Conservation (phyloP, 495 filamentous ascomycete genomes). For the Xylaria palmicola region DNA sequence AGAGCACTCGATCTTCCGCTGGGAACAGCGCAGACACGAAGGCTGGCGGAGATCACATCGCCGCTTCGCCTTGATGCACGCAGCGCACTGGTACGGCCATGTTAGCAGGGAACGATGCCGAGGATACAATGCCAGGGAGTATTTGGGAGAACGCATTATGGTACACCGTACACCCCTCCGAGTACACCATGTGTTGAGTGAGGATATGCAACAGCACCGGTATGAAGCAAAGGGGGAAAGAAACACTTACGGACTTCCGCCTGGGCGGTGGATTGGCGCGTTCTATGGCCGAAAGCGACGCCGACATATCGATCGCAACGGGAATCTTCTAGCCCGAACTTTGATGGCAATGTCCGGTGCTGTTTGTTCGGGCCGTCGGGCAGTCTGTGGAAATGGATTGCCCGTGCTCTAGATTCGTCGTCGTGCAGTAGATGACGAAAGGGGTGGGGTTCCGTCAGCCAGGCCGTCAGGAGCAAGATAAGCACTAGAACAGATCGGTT, state of each 20-base stretch:
- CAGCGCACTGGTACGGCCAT: constrained; percentile 31
- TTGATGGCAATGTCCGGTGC: not conserved
- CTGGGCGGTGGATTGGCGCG: constrained; percentile 42
- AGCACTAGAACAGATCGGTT: not conserved
- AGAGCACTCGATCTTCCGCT: constrained; percentile 40
- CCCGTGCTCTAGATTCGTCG: not conserved
- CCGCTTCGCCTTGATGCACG: constrained; percentile 54
- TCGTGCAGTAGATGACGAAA: not conserved
- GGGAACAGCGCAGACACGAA: constrained; percentile 47
- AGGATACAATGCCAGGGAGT: not conserved
- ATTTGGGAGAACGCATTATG: not conserved
- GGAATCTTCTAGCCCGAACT: not conserved
- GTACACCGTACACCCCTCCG: no score
- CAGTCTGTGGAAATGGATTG: not conserved
- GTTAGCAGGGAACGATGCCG: not conserved
- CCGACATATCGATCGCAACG: constrained; percentile 17
- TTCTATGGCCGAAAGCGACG: constrained; percentile 30
- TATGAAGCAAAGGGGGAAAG: not conserved
- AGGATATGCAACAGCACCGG: not conserved
- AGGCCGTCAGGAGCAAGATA: not conserved
- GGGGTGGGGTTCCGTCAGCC: not conserved
- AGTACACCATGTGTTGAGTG: not conserved
- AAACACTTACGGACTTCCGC: constrained; percentile 37
- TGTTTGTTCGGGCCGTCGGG: not conserved
- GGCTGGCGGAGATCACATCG: constrained; percentile 51